Evolutionary conservation across 352 stramenopile species (phyloP).

Genomic region (Globisporangium radiosum): DNA sequence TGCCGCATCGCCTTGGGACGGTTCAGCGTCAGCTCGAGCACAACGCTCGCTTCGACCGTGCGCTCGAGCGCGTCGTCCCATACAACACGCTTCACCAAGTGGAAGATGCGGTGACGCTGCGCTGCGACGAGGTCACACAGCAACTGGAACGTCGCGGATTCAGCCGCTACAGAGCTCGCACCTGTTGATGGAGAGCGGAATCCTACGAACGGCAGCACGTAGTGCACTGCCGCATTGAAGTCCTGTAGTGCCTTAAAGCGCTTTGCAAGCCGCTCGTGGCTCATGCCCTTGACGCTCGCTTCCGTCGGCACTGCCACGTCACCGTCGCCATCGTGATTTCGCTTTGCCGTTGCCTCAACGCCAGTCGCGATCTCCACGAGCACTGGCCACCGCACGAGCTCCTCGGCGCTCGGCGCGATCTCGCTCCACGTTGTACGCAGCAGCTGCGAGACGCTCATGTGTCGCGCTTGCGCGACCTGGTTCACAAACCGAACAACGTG

Average conservation of each 20-base stretch:
- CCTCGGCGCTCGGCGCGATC: constrained; percentile 45
- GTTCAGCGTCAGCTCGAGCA: constrained; percentile 75
- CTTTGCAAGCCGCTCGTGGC: constrained; percentile 41
- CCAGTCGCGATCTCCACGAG: constrained; percentile 52
- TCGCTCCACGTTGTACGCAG: constrained; percentile 54
- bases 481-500: constrained; percentile 78
- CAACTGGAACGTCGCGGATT: background rate
- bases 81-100: constrained; percentile 56
- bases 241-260: constrained; percentile 72
- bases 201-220: constrained; percentile 44
- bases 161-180: background rate
- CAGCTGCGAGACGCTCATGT: constrained; percentile 41
- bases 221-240: constrained; percentile 56
- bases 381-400: constrained; percentile 63
- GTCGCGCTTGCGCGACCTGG: constrained; percentile 38
- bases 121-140: constrained; percentile 31
- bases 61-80: constrained; percentile 63
- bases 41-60: constrained; percentile 35
- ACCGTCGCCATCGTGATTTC: no score
- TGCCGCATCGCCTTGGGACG: constrained; percentile 80
- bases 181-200: constrained; percentile 20
- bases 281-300: constrained; percentile 4
- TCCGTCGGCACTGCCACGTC: background rate
- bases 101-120: constrained; percentile 62
- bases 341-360: background rate